Evolutionary conservation across 495 filamentous ascomycete genomes (phyloP), one percentile per base, ranked within the genome.

Genomic region (Penicillium canescens): DNA sequence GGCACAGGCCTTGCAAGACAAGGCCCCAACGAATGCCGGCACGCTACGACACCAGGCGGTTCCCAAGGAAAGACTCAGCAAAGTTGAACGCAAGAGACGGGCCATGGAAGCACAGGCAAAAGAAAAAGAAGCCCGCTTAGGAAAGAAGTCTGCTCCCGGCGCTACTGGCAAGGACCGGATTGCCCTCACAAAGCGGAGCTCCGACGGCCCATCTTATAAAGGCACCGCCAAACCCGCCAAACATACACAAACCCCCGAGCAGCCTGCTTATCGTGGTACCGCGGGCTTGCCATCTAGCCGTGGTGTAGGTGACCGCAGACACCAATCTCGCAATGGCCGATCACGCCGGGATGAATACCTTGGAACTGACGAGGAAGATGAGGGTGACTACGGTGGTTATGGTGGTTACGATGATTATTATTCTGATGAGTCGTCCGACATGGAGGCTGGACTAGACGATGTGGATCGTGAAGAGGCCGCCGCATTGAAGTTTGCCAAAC

Each of bases 391-490:
- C 55, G 70, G 69, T 38, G 73, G 63, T 36, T 78, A 85, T 43
- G 70, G 69, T 36, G 73, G 63, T 35, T 78, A 85, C 42, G 77
- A 85, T 39, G 79, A 81, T 44, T 78, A 77, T 46, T 82, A 75
- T 18, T 82, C 77, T 0, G 83, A 85, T 28, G 74, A 44, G 13
- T 82, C 77, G 3, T 84, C 82, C 11, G 85, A 85, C 53, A 88
- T 88, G 85, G 85, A 88, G 63, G 85, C 80, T 50, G 83, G 80
- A 11, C 69, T 79, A 20, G 77, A 77, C 42, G 84, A 86, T 55
- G 66, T 87, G 41, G 79, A 82, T 54, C 59, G 75, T 5, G 85
- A 88, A 65, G 85, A 88, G 67, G 66, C 60, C 6, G 52, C 54
- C 7, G 81, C 83, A 14, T 56, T 82, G 40, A 66, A 63, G 39